Conservation (phyloP, 441 rosid genomes). For the Croton setiger region DNA sequence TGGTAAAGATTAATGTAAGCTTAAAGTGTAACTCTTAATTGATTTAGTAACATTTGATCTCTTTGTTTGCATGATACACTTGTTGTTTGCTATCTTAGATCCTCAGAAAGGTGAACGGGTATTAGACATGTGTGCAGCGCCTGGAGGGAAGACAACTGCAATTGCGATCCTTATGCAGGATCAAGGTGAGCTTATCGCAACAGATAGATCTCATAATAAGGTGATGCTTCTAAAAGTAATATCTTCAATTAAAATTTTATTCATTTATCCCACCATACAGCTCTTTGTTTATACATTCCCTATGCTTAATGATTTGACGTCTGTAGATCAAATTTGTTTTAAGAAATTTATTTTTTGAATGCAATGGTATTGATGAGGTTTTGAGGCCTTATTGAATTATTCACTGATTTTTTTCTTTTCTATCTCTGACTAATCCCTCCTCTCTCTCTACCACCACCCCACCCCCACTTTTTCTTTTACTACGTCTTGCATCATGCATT, state of each 20-base stretch:
- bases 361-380: slow-evolving; percentile 5
- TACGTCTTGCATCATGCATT: not conserved
- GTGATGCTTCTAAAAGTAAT: slow-evolving; percentile 32
- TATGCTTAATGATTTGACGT: not conserved
- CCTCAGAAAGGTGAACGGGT: slow-evolving; percentile 91
- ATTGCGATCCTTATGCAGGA: slow-evolving; percentile 85
- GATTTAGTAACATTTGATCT: slow-evolving; percentile 2
- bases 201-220: slow-evolving; percentile 96
- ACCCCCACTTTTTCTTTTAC: too few species aligned
- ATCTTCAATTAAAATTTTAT: not conserved
- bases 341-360: not conserved
- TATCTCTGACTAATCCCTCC: too few species aligned
- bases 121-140: slow-evolving; percentile 98
- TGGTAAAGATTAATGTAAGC: too few species aligned
- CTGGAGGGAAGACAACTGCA: slow-evolving; percentile 98
- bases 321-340: not conserved
- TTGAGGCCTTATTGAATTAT: not conserved
- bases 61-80: not conserved
- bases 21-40: not conserved
- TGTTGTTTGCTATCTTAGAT: slow-evolving; percentile 42
- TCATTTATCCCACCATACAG: not conserved
- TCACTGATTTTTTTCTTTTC: not conserved
- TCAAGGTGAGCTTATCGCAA: slow-evolving; percentile 89
- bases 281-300: not conserved
- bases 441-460: not conserved